Conservation (phyloP, 345 rosid genomes). For the Anacardium occidentale region DNA sequence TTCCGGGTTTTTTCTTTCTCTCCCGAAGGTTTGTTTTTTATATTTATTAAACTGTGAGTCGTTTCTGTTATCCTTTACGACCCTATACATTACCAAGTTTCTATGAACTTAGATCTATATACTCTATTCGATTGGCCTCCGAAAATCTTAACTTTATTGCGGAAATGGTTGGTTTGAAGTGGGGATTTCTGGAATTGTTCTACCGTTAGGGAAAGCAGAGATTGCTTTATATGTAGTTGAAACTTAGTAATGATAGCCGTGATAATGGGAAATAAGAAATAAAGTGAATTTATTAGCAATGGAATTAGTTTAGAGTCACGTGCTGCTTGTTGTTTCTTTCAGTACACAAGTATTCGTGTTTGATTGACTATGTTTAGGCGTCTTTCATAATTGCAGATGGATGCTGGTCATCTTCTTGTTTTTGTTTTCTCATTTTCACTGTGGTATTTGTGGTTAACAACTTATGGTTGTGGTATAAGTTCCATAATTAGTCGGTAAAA, state of each 20-base stretch:
- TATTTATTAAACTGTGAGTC: no score
- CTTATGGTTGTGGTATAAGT: not conserved
- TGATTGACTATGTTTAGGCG: not conserved
- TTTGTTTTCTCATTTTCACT: not conserved
- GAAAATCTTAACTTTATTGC: not conserved
- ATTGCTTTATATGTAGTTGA: not conserved
- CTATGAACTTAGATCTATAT: not conserved
- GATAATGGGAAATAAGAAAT: not conserved
- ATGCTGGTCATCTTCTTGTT: not conserved
- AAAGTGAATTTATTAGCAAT: not conserved
- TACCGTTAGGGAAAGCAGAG: not conserved
- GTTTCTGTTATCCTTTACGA: not conserved
- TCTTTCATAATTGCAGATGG: not conserved
- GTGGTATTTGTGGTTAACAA: not conserved
- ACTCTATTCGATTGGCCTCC: not conserved
- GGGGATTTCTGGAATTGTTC: not conserved
- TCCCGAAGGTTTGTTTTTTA: not conserved
- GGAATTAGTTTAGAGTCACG: not conserved
- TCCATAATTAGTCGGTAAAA: not conserved
- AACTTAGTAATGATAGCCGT: not conserved
- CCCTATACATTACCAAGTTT: not conserved
- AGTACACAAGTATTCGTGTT: not conserved
- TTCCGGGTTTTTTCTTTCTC: not conserved
- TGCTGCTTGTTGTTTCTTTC: not conserved
- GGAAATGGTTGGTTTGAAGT: not conserved